Base-by-base conservation (phyloP, 1,284 basidiomycete species). In the Apiotrichum montevideense region DNA sequence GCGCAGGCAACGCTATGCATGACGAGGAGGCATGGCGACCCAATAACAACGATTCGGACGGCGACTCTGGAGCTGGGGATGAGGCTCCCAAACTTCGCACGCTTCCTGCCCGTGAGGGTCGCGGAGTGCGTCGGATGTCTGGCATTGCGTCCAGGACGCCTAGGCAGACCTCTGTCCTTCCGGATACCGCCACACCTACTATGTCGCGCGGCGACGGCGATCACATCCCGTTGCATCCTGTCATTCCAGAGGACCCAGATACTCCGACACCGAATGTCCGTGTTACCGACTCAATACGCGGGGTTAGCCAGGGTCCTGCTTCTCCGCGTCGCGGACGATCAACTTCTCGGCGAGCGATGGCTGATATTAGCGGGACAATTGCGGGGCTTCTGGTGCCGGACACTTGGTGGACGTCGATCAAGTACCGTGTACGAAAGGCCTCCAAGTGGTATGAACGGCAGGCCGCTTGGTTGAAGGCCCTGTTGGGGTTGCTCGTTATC, bases 31-130 rank as follows among this genome's bases (percentile, higher is more conserved):
- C 47, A 3, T 49, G 47, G 47, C 47, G 47, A 10, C 47, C 47
- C 6, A 15, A 37, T 3, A 35, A 33, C 35, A 8, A 8, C 35
- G 47, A 49, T 21, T 49, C 47, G 5, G 47, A 49, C 14, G 47
- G 47, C 47, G 47, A 49, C 47, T 49, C 47, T 7, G 47, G 47
- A 14, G 47, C 47, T 1, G 47, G 47, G 11, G 47, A 49, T 37
- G 35, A 37, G n/a, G 15, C 33, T 21, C 21, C 21, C 21, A 21
- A 21, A 21, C 21, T 21, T 21, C 21, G 21, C 21, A 21, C 21
- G 21, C 21, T 21, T 21, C 21, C 21, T 21, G 21, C 21, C 21
- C 21, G 21, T 21, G 21, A 21, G 21, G 21, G 21, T 21, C 14
- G 11, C 34, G 15, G 43, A 3, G 6, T 35, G 8, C 46, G 13